Evolutionary conservation across 306 rosid genomes (phyloP).

Genomic region (Arachis stenosperma): DNA sequence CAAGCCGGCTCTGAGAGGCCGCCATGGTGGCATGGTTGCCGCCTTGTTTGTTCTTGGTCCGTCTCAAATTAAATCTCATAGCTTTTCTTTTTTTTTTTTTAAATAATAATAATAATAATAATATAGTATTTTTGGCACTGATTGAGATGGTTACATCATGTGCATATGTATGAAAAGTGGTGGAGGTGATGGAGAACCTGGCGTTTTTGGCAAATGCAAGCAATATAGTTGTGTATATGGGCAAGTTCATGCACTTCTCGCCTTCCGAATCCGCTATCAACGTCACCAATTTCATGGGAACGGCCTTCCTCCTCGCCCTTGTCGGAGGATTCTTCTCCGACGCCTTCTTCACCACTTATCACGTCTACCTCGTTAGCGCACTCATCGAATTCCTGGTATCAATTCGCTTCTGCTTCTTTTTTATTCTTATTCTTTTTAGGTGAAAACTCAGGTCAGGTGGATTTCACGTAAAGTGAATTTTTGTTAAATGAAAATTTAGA

Average conservation of each 20-base stretch:
- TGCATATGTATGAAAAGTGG: constrained; percentile 52
- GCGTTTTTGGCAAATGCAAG: constrained; percentile 95
- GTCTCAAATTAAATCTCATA: constrained; percentile 23
- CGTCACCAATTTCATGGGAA: constrained; percentile 98
- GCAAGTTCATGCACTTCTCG: constrained; percentile 70
- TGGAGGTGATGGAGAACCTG: constrained; percentile 88
- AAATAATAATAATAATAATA: no score
- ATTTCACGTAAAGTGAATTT: no score
- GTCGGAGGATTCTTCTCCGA: constrained; percentile 95
- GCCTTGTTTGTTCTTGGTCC: constrained; percentile 83
- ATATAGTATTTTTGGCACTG: background rate
- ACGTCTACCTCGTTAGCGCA: constrained; percentile 78
- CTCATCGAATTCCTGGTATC: constrained; percentile 80
- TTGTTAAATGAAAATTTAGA: no score
- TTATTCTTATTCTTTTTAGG: no score
- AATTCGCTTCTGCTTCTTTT: no score
- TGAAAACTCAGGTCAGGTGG: no score
- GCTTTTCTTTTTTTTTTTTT: no score
- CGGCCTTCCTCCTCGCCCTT: constrained; percentile 89
- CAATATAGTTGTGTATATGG: constrained; percentile 78
- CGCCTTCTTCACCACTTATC: constrained; percentile 83
- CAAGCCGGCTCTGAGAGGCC: constrained; percentile 66
- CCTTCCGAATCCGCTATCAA: constrained; percentile 81
- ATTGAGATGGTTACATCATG: background rate
- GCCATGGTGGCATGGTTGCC: constrained; percentile 92